These are phyloP conservation scores for Tilletia indica DNA, from an alignment of 1,284 basidiomycete genomes.

Conservation along the genomic window DNA sequence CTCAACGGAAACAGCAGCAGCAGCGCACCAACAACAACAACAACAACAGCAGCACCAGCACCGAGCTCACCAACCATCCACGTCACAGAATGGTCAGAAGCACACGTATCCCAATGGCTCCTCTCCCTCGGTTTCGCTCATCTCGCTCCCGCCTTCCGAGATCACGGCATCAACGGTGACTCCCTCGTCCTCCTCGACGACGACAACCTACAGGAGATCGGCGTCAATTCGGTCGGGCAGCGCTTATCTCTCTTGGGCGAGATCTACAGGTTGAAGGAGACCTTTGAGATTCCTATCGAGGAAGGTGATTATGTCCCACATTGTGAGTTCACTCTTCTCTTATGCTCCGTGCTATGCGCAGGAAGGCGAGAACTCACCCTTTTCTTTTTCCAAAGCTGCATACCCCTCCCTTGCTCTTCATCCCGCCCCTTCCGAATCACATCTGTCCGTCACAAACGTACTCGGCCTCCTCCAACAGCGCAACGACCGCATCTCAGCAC, in stretches of 20 bases:
- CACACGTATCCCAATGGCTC: slow-evolving; percentile 45
- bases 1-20: background rate
- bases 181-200: slow-evolving; percentile 51
- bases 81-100: slow-evolving; percentile 43
- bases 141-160: slow-evolving; percentile 27
- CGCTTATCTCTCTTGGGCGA: slow-evolving; percentile 44
- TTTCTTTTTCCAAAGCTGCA: slow-evolving; percentile 18
- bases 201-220: slow-evolving; percentile 49
- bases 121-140: slow-evolving; percentile 33
- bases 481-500: slow-evolving; percentile 48
- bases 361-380: slow-evolving; percentile 3
- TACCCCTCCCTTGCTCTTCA: background rate
- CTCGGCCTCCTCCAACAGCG: slow-evolving; percentile 24
- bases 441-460: background rate
- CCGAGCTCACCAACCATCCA: slow-evolving; percentile 31
- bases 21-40: background rate
- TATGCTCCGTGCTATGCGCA: too few relatives aligned
- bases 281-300: slow-evolving; percentile 47
- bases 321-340: slow-evolving; percentile 15
- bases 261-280: slow-evolving; percentile 47
- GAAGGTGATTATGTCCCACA: slow-evolving; percentile 50
- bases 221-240: slow-evolving; percentile 49
- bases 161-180: slow-evolving; percentile 52
- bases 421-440: background rate
- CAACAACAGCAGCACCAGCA: background rate